Conservation (phyloP, 2,329 filamentous ascomycete genomes). For the Plenodomus lindquistii region DNA sequence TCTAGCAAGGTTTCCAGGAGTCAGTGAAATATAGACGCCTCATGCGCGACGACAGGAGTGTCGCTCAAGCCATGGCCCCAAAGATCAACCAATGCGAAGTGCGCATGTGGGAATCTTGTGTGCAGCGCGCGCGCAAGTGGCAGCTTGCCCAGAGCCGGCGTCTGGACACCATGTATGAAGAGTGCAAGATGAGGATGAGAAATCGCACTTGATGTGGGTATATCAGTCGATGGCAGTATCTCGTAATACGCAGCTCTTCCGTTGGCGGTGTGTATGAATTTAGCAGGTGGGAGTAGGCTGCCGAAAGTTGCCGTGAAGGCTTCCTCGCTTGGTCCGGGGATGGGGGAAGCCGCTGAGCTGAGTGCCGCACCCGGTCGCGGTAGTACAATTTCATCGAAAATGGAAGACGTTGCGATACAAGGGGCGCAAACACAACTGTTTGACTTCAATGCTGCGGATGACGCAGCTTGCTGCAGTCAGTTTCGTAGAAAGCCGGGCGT, state of each 20-base stretch:
- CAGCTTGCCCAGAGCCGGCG: conserved; percentile 54
- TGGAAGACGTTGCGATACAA: too few species aligned
- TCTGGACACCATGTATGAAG: conserved; percentile 57
- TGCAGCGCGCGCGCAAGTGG: conserved; percentile 48
- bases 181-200: conserved; percentile 39
- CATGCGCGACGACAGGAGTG: conserved; percentile 52
- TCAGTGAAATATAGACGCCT: conserved; percentile 48
- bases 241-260: conserved; percentile 51
- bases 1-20: conserved; percentile 48
- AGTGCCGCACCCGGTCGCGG: background rate
- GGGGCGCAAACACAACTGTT: too few species aligned
- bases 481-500: too few species aligned
- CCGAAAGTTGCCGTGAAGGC: conserved; percentile 47
- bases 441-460: too few species aligned
- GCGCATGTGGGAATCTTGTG: conserved; percentile 39
- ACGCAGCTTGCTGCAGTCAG: too few species aligned
- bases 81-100: conserved; percentile 53
- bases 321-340: conserved; percentile 45
- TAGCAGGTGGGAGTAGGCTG: conserved; percentile 43
- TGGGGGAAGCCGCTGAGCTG: conserved; percentile 13
- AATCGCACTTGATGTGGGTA: conserved; percentile 29
- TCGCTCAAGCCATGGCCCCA: conserved; percentile 60
- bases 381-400: too few species aligned
- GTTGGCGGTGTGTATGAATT: conserved; percentile 35
- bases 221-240: conserved; percentile 37